phyloP scores from a whole-genome alignment of 768 basidiomycete genomes.

The Mycena latifolia region DNA sequence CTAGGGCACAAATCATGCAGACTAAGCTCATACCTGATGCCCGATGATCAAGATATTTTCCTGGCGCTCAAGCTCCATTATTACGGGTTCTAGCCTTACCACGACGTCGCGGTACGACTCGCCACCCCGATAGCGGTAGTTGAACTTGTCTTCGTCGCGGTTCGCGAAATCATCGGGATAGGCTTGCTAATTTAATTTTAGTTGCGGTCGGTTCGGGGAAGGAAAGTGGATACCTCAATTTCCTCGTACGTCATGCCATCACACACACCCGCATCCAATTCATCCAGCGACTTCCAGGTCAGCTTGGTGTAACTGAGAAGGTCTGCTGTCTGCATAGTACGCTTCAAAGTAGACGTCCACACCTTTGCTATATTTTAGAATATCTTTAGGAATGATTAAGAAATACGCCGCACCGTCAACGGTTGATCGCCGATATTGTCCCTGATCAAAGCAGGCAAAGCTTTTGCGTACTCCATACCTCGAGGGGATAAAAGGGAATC shows the following conservation, averaged over 20 bases:
- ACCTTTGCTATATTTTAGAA: slow-evolving; percentile 63
- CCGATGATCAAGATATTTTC: slow-evolving; percentile 97
- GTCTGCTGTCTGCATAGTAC: slow-evolving; percentile 93
- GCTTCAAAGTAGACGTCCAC: slow-evolving; percentile 97
- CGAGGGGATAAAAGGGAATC: slow-evolving; percentile 89
- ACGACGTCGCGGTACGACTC: slow-evolving; percentile 99
- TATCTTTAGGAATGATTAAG: slow-evolving; percentile 8
- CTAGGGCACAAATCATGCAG: not conserved
- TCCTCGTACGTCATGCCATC: slow-evolving; percentile 99
- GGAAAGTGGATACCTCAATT: slow-evolving; percentile 79
- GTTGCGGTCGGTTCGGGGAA: not conserved
- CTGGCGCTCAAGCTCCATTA: slow-evolving; percentile 99
- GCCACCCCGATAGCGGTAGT: slow-evolving; percentile 97
- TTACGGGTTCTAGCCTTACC: slow-evolving; percentile 94
- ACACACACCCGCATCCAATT: slow-evolving; percentile 98
- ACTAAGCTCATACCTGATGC: slow-evolving; percentile 73
- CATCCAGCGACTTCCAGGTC: slow-evolving; percentile 99
- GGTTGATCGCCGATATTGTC: slow-evolving; percentile 92
- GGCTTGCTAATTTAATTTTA: slow-evolving; percentile 66
- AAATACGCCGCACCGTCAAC: slow-evolving; percentile 69
- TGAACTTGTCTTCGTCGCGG: slow-evolving; percentile 99
- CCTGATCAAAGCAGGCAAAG: slow-evolving; percentile 88
- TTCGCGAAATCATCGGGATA: slow-evolving; percentile 99
- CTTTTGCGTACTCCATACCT: slow-evolving; percentile 87
- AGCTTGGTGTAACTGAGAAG: slow-evolving; percentile 88